Percentiles rank a stretch among this genome's conserved stretches.
Conservation (phyloP, 345 rosid species). For the Triadica sebifera region DNA sequence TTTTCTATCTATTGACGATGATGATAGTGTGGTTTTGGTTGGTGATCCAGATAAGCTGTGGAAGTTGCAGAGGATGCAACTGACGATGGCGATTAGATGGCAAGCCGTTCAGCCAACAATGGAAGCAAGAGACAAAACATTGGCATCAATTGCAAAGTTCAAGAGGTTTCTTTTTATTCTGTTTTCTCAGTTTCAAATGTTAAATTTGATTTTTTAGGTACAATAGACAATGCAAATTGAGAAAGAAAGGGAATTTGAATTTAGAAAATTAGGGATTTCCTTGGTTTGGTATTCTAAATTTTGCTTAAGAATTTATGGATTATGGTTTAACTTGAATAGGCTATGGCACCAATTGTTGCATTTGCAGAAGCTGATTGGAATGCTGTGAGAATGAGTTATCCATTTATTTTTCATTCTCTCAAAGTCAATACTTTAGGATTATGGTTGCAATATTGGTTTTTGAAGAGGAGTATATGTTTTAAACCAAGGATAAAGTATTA, state of each 20-base stretch:
- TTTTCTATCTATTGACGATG: no score
- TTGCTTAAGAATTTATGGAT: neutral
- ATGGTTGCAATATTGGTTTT: no score
- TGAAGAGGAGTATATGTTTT: neutral
- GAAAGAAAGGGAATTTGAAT: neutral
- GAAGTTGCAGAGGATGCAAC: no score
- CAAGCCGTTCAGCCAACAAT: no score
- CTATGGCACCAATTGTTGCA: conserved; percentile 94
- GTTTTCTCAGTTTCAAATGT: neutral
- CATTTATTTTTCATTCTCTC: neutral
- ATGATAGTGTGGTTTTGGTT: no score
- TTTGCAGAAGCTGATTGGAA: conserved; percentile 79
- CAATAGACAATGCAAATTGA: neutral
- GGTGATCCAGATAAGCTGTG: no score
- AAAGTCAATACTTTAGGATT: no score
- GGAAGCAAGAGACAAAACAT: no score
- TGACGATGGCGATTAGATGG: no score
- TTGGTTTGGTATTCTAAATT: neutral
- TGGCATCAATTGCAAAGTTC: no score
- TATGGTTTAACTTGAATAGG: conserved; percentile 39
- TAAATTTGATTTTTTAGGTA: neutral
- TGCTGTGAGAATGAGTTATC: conserved; percentile 81
- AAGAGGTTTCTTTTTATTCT: conserved; percentile 47
- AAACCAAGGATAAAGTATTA: neutral
- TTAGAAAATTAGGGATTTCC: neutral